Conservation (phyloP, 139 green algal species). For the Micromonas pusilla region DNA sequence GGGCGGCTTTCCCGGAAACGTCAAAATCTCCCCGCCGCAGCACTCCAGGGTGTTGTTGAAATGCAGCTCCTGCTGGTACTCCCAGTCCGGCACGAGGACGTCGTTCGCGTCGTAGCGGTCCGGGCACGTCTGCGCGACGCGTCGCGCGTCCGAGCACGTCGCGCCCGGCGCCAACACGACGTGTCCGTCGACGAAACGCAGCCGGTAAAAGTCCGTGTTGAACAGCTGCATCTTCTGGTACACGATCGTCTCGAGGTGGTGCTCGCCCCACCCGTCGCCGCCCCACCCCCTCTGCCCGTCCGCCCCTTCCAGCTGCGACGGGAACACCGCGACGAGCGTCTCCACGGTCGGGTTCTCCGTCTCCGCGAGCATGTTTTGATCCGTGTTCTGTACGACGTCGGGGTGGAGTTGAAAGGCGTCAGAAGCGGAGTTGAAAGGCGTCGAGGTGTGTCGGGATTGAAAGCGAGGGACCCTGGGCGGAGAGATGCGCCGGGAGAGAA, state of each 20-base stretch:
- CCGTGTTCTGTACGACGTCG: no score
- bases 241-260: neutral
- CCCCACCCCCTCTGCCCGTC: neutral
- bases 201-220: neutral
- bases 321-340: neutral
- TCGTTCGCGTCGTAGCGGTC: neutral
- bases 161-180: neutral
- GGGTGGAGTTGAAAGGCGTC: no score
- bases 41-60: no score
- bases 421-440: no score
- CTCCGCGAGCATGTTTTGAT: neutral
- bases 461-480: no score
- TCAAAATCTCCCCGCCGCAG: no score
- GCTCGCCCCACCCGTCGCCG: neutral
- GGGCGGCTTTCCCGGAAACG: neutral
- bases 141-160: neutral
- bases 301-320: neutral
- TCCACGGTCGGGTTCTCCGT: neutral
- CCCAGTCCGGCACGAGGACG: neutral
- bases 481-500: no score
- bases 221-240: neutral
- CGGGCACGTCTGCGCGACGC: neutral
- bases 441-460: no score
- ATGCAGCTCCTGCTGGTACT: neutral
- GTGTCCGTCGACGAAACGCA: neutral